Evolutionary conservation across 495 filamentous ascomycete genomes (phyloP).

Genomic region (Lepidopterella palustris): DNA sequence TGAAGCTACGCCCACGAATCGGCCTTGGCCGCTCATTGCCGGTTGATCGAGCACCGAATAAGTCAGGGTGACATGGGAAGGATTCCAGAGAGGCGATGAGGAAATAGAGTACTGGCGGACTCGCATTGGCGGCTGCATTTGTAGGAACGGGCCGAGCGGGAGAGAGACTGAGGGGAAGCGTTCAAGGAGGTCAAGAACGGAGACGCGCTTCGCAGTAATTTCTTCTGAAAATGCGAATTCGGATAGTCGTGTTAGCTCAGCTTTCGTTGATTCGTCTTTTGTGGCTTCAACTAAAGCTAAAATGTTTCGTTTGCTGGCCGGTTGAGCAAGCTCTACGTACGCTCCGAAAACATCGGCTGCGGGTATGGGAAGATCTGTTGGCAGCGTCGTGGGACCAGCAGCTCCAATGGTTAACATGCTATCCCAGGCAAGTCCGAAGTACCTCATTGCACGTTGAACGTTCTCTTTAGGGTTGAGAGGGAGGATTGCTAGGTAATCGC

Average conservation of each 20-base stretch:
- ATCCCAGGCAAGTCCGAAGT: constrained; percentile 58
- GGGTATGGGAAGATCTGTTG: constrained; percentile 47
- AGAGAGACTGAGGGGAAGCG: constrained; percentile 50
- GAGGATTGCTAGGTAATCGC: constrained; percentile 70
- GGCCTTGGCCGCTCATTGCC: constrained; percentile 39
- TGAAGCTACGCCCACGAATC: constrained; percentile 31
- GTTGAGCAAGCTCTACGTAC: constrained; percentile 67
- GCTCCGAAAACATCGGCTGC: constrained; percentile 56
- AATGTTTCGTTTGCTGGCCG: constrained; percentile 55
- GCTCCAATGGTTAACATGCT: constrained; percentile 31
- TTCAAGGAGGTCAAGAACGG: constrained; percentile 59
- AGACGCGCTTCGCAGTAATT: constrained; percentile 52
- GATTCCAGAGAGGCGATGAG: constrained; percentile 59
- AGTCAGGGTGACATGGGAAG: constrained; percentile 55
- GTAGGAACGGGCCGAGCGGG: constrained; percentile 56
- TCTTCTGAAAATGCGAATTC: constrained; percentile 31
- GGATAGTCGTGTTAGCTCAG: constrained; percentile 44
- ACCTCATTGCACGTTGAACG: constrained; percentile 48
- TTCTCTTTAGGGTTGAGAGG: constrained; percentile 59
- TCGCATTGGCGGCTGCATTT: constrained; percentile 67
- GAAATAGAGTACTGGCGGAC: constrained; percentile 75
- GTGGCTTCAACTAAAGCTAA: constrained; percentile 40
- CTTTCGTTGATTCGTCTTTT: constrained; percentile 34
- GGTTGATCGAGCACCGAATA: constrained; percentile 57
- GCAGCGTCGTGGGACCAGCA: constrained; percentile 14